A percentile compares a stretch with the other conserved stretches of the same genome.
Conservation (phyloP, 257 asterid genomes). For the Nicotiana knightiana region DNA sequence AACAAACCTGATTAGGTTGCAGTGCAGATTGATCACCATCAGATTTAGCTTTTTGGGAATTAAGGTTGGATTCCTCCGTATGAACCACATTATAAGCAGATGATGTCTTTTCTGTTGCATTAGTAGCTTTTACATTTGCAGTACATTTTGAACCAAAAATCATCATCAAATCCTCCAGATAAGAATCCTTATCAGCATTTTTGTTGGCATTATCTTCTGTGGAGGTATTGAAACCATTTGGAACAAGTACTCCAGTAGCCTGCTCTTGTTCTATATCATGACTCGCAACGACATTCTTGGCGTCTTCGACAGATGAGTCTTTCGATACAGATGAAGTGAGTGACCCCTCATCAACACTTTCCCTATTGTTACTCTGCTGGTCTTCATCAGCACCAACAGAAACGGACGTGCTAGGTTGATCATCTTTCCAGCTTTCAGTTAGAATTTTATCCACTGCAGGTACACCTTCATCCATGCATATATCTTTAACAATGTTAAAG, state of each 20-base stretch:
- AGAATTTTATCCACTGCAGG: conserved; percentile 33
- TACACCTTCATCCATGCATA: conserved; percentile 70
- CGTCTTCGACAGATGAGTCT: conserved; percentile 14
- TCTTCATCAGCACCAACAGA: conserved; percentile 24
- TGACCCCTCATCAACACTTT: conserved; percentile 17
- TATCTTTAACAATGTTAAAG: conserved; percentile 53
- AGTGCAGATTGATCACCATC: conserved; percentile 17
- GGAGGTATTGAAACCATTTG: conserved; percentile 14
- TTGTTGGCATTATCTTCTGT: conserved; percentile 11
- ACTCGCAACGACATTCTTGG: conserved; percentile 11
- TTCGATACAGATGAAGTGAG: conserved; percentile 19
- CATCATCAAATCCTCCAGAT: conserved; percentile 19
- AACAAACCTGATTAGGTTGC: conserved; percentile 43
- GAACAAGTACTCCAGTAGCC: conserved; percentile 14
- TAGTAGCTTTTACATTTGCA: conserved; percentile 3
- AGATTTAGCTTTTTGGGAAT: conserved; percentile 31
- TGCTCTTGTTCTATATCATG: conserved; percentile 20
- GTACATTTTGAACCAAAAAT: conserved; percentile 11
- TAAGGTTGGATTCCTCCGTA: conserved; percentile 36
- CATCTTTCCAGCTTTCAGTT: conserved; percentile 28
- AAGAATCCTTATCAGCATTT: conserved; percentile 15
- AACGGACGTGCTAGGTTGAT: conserved; percentile 13
- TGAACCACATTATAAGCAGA: conserved; percentile 25
- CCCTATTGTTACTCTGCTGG: conserved; percentile 15
- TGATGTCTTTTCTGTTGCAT: conserved; percentile 29